Base-by-base conservation (phyloP, 805 yeast genomes). In the Candida glaebosa region DNA sequence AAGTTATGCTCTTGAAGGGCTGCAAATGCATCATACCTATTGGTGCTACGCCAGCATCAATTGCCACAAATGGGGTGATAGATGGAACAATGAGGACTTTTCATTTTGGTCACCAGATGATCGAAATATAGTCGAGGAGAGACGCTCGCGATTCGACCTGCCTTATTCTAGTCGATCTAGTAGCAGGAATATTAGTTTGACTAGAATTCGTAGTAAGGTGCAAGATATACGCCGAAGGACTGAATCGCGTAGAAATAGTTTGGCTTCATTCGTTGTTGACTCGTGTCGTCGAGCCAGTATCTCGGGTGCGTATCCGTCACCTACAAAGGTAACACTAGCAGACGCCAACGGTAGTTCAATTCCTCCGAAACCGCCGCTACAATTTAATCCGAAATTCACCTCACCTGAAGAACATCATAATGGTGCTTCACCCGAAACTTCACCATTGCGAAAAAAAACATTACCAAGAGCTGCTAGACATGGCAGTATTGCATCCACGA, bases 61-160 rank as follows among this genome's bases (percentile, higher is more conserved):
- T 56, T 67, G 79, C 25, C 96, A 93, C 62, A 65, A 76, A 55
- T 81, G 86, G 82, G 99, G 99, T 0, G 99, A 91, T 61, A 59
- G 74, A 18, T 91, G 97, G 95, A 91, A 91, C 54, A 81, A 88
- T 50, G 99, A 91, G 57, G 98, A 91, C 61, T 82, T 91, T 58
- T 86, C 96, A 1, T 76, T 91, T 42, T 91, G 84, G 84, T 83
- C 93, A 2, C 62, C 69, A 3, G 89, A 83, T 46, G 88, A 84
- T 49, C 48, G 69, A 31, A 61, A 63, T 10, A 51, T 52, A 26
- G 52, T 46, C 19, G 58, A 52, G 6, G 45, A 43, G 10, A 28
- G 31, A 3, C 18, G 37, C 9, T 39, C 49, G 4, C 17, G 38
- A 33, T 30, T 32, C 6, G 32, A 33, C 7, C 31, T 28, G 31